These are phyloP conservation scores for Cynara cardunculus DNA, from an alignment of 129 eudicot species.

Conservation along the genomic window DNA sequence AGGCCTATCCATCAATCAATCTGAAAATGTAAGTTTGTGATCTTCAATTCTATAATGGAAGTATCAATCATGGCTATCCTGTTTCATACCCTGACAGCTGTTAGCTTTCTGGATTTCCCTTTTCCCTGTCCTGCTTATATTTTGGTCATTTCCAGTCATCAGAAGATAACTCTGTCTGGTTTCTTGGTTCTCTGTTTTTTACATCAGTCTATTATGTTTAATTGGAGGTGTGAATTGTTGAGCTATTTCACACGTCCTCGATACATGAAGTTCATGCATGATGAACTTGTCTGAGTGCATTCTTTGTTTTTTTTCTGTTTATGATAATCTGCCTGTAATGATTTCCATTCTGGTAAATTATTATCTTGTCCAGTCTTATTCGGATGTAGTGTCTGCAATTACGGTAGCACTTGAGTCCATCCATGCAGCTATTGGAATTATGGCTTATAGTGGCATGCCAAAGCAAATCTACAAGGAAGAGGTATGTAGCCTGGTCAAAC, in stretches of 20 bases:
- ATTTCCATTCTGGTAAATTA: constrained; percentile 2
- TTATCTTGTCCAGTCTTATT: constrained; percentile 54
- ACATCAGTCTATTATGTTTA: not conserved
- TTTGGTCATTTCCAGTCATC: not conserved
- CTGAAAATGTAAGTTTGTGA: constrained; percentile 69
- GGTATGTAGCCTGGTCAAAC: constrained; percentile 42
- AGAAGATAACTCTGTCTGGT: not conserved
- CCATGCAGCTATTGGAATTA: constrained; percentile 82
- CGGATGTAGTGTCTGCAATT: constrained; percentile 62
- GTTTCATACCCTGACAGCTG: not conserved
- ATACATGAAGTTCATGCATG: constrained; percentile 9
- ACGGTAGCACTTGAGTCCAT: constrained; percentile 77
- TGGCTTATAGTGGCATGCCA: constrained; percentile 87
- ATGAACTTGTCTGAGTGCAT: not conserved
- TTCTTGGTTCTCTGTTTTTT: not conserved
- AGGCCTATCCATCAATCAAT: constrained; percentile 79
- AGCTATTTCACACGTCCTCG: not conserved
- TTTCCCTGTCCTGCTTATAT: not conserved
- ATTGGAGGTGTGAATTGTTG: not conserved
- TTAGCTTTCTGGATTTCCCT: not conserved
- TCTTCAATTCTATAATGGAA: constrained; percentile 4
- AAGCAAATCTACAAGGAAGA: constrained; percentile 91
- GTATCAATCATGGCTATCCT: not conserved
- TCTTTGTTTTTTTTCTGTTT: not conserved
- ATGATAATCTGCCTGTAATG: constrained; percentile 8